Percentiles rank a stretch among this genome's conserved stretches.
phyloP scores from a whole-genome alignment of 305 asterid species.

The Fraxinus xanthoxyloides region DNA sequence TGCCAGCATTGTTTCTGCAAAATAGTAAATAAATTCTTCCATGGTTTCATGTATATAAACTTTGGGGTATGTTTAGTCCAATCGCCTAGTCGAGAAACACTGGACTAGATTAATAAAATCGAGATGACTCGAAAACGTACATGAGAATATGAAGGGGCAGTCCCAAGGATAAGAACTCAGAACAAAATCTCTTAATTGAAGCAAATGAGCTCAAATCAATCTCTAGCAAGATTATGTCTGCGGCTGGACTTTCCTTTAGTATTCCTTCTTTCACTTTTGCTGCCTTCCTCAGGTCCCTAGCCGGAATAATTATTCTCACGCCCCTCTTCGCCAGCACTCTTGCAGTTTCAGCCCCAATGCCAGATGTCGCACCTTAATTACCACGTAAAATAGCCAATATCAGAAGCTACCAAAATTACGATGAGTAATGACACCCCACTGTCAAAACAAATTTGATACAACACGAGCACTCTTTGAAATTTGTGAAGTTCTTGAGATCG shows the following conservation, averaged over 20 bases:
- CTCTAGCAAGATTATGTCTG: constrained; percentile 67
- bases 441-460: background rate
- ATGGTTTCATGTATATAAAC: background rate
- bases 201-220: constrained; percentile 83
- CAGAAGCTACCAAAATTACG: background rate
- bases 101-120: background rate
- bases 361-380: constrained; percentile 78
- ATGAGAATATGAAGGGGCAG: constrained; percentile 86
- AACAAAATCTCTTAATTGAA: constrained; percentile 77
- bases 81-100: background rate
- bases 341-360: constrained; percentile 91
- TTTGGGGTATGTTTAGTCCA: background rate
- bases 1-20: constrained; percentile 97
- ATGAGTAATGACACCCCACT: background rate
- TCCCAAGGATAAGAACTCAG: constrained; percentile 72
- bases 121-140: constrained; percentile 36
- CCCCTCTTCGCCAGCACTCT: constrained; percentile 81
- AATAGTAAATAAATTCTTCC: background rate
- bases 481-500: background rate
- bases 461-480: background rate
- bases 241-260: constrained; percentile 50
- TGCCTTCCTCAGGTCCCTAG: constrained; percentile 74
- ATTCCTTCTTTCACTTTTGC: constrained; percentile 57
- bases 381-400: background rate
- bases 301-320: constrained; percentile 71